Evolutionary conservation across 129 eudicot genomes (phyloP), one percentile per base, ranked within the genome.

Genomic region (Saposhnikovia divaricata): DNA sequence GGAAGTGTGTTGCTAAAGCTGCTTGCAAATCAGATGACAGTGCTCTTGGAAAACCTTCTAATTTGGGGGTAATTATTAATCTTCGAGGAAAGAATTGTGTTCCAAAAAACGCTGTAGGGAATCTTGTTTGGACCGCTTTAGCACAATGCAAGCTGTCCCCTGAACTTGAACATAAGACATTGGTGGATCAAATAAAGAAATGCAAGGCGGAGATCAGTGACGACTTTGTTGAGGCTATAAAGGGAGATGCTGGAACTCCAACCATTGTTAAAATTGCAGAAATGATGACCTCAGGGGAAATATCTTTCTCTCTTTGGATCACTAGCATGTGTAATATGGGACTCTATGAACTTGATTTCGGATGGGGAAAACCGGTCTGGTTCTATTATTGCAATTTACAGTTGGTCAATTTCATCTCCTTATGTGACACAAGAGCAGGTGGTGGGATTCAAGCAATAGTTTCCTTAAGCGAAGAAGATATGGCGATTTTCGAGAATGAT

Each of bases 291-390:
- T 43, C 16, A 3, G 48, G 28, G 4, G 38, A 34, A 66, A 34
- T 31, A 12, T 66, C 42, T 72, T 4, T 72, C 5, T 43, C 25
- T 25, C 28, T 77, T 53, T 13, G n/a, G 47, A 14, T 77, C 70
- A n/a, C 81, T 7, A 65, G 76, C 31, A 69, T 34, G 68, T 61
- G 77, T 70, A 79, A 48, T 5, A 12, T 16, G 72, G 77, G 82
- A 0, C 12, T 21, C 6, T 79, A 79, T 28, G 45, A 79, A 50
- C 34, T 70, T 23, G 82, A 79, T 70, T 79, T 79, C 9, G 82
- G 82, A 43, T 79, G 77, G 77, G 69, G 71, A 12, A 79, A 69
- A 16, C 82, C 77, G 0, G 37, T 12, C 40, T 79, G 77, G 82
- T 61, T 61, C 31, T 66, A 34, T 31, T 28, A 5, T 79, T 66